Base-by-base conservation (phyloP, 202 grass and related monocot species). In the Panicum hallii region DNA sequence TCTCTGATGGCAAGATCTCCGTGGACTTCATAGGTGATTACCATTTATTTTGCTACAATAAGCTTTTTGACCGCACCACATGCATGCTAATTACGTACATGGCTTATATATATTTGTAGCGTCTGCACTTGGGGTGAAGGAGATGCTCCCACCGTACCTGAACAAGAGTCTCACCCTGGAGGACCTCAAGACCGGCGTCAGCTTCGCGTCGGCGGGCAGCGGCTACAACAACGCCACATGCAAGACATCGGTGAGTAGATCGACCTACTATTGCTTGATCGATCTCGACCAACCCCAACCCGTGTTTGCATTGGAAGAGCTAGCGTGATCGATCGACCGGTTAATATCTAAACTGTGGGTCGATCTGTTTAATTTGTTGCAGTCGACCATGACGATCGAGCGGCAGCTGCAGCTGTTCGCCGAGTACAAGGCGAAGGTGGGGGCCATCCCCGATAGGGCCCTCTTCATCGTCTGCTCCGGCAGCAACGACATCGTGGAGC, bases 201-300 rank as follows among this genome's bases (percentile, higher is more conserved):
- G 79, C 73, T 97, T 97, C 34, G 94, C 89, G 3, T 97, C 94
- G 1, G 85, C 91, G 0, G 94, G 70, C 3, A 86, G 85, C 9
- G 94, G 94, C 65, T 97, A 88, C 55, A 87, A 88, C 80, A 90
- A 93, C 22, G 22, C 62, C 32, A 94, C 94, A 1, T 83, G 91
- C 79, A 30, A 23, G 68, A 77, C 86, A 0, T 85, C 87, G 85
- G 81, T 92, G 73, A 86, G 81, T 63, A 56, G 32, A 74, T 2
- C 47, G 34, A 38, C 9, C 26, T 13, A 10, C 22, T 11, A 26
- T 2, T 0, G 0, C 20, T 36, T 8, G 26, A 53, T 73, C 6
- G 22, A 66, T 17, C 28, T 73, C 6, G 22, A 66, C 38, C 28
- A 20, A 11, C 26, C 12, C 38, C 28, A n/a, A 12, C 3, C 20